A percentile compares a stretch with the other conserved stretches of the same genome.
phyloP scores from a whole-genome alignment of 441 rosid genomes.

The Iberis amara region DNA sequence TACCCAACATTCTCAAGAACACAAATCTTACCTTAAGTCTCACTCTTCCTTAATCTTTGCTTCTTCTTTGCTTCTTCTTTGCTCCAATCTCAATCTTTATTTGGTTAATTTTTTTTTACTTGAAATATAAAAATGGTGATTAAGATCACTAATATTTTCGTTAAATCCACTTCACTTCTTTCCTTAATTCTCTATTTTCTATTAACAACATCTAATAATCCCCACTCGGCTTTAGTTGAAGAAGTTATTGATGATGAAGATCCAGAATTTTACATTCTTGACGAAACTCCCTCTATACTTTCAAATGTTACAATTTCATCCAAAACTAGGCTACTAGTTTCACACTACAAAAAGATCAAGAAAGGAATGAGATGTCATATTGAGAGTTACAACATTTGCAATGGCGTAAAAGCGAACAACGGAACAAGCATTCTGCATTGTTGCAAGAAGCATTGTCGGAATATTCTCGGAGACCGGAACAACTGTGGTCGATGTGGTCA shows the following conservation, averaged over 20 bases:
- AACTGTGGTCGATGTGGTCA: slow-evolving; percentile 58
- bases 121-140: slow-evolving; percentile 27
- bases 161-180: slow-evolving; percentile 23
- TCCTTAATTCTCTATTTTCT: slow-evolving; percentile 25
- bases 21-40: slow-evolving; percentile 26
- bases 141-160: slow-evolving; percentile 13
- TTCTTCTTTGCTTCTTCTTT: slow-evolving; percentile 17
- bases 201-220: slow-evolving; percentile 19
- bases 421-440: slow-evolving; percentile 56
- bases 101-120: slow-evolving; percentile 19
- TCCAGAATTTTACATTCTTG: slow-evolving; percentile 42
- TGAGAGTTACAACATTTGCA: slow-evolving; percentile 39
- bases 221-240: slow-evolving; percentile 33
- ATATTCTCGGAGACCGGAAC: slow-evolving; percentile 51
- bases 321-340: slow-evolving; percentile 43
- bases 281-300: slow-evolving; percentile 32
- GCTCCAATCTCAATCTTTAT: slow-evolving; percentile 25
- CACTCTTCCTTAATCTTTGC: slow-evolving; percentile 17
- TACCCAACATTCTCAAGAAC: slow-evolving; percentile 26
- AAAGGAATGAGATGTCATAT: slow-evolving; percentile 48
- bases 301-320: slow-evolving; percentile 27
- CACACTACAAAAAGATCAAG: slow-evolving; percentile 31
- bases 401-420: slow-evolving; percentile 54
- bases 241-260: slow-evolving; percentile 31
- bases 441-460: slow-evolving; percentile 74